phyloP scores from a whole-genome alignment of 2,329 filamentous ascomycete genomes.

The Beauveria bassiana region DNA sequence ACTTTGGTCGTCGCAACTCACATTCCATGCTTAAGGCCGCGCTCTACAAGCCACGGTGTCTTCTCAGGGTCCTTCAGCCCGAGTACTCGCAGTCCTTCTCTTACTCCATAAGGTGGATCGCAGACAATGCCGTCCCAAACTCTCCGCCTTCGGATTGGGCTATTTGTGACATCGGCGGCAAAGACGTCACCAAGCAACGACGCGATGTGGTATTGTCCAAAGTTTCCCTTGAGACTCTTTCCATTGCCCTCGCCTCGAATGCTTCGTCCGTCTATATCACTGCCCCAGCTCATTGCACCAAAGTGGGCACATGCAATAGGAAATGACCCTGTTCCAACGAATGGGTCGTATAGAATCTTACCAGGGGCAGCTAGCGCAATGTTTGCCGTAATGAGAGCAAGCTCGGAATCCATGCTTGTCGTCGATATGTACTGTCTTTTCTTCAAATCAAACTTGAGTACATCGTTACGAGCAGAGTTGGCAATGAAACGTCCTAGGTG shows the following conservation, averaged over 20 bases:
- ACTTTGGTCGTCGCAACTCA: conserved; percentile 33
- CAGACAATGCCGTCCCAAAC: conserved; percentile 87
- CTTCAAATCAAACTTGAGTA: conserved; percentile 78
- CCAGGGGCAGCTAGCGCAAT: conserved; percentile 75
- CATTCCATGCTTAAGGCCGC: conserved; percentile 63
- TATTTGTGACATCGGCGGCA: conserved; percentile 80
- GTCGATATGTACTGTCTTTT: conserved; percentile 90
- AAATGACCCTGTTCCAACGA: conserved; percentile 92
- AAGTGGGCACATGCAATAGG: conserved; percentile 86
- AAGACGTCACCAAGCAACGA: conserved; percentile 68
- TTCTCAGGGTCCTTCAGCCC: conserved; percentile 64
- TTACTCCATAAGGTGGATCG: conserved; percentile 91
- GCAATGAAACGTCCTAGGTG: conserved; percentile 69
- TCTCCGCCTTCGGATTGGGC: conserved; percentile 56
- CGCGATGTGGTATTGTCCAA: conserved; percentile 70
- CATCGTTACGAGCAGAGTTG: conserved; percentile 56
- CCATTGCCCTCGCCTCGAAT: conserved; percentile 63
- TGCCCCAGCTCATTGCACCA: conserved; percentile 74
- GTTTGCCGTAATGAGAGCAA: conserved; percentile 87
- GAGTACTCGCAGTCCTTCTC: conserved; percentile 84
- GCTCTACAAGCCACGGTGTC: conserved; percentile 52
- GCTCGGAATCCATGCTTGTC: conserved; percentile 93
- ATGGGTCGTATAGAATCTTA: conserved; percentile 87
- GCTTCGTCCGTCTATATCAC: conserved; percentile 87
- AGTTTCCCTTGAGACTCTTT: conserved; percentile 58